These are phyloP conservation scores for Penicillium digitatum DNA, from an alignment of 2,329 filamentous ascomycete species.

Conservation along the genomic window DNA sequence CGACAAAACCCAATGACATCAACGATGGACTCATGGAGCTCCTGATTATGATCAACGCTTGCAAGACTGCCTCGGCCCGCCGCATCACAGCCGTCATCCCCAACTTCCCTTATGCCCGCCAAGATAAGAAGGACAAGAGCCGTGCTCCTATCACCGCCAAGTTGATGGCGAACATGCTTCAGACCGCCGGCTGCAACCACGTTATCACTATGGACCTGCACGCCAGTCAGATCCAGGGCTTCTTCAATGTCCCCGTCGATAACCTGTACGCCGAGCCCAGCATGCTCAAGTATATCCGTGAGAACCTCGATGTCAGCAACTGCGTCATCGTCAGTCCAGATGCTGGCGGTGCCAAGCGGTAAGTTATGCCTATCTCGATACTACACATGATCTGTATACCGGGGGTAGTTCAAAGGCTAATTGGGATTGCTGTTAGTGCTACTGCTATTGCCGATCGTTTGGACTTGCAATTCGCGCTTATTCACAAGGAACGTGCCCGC, in stretches of 20 bases:
- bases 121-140: slow-evolving; percentile 97
- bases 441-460: slow-evolving; percentile 90
- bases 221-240: slow-evolving; percentile 89
- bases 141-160: slow-evolving; percentile 95
- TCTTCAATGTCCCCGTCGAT: slow-evolving; percentile 80
- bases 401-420: background rate
- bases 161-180: slow-evolving; percentile 95
- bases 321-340: slow-evolving; percentile 94
- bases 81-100: slow-evolving; percentile 94
- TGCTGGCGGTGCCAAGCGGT: slow-evolving; percentile 89
- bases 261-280: slow-evolving; percentile 93
- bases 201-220: slow-evolving; percentile 97
- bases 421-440: slow-evolving; percentile 51
- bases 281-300: slow-evolving; percentile 83
- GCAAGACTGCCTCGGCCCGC: slow-evolving; percentile 76
- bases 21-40: slow-evolving; percentile 98
- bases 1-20: slow-evolving; percentile 89
- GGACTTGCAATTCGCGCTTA: slow-evolving; percentile 85
- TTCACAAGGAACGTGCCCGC: slow-evolving; percentile 93
- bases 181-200: slow-evolving; percentile 87
- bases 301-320: slow-evolving; percentile 75
- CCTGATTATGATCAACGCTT: slow-evolving; percentile 96
- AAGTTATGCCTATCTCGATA: slow-evolving; percentile 19
- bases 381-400: background rate
- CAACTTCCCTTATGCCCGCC: slow-evolving; percentile 92